A percentile compares a stretch with the other conserved stretches of the same genome.
Evolutionary conservation across 371 early-diverging fungal species (phyloP).

Genomic region (Dichotomocladium elegans): DNA sequence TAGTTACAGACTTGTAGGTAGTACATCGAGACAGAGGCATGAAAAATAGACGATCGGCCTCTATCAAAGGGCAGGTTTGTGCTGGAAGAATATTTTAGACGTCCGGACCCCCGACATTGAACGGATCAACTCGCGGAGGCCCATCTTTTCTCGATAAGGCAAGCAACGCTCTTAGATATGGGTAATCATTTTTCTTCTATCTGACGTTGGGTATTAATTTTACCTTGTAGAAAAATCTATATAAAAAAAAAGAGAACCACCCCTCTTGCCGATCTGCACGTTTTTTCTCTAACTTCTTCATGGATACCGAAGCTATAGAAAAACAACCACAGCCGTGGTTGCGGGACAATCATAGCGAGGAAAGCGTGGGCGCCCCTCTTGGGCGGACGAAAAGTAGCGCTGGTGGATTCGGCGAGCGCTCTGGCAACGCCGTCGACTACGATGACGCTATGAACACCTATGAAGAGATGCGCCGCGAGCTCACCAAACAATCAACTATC

Average conservation of each 20-base stretch:
- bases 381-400: slow-evolving; percentile 10
- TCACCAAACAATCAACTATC: slow-evolving; percentile 40
- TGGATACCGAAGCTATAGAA: slow-evolving; percentile 11
- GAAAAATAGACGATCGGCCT: too few species aligned
- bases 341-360: slow-evolving; percentile 2
- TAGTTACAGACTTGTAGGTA: too few species aligned
- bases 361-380: slow-evolving; percentile 7
- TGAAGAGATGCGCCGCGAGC: slow-evolving; percentile 43
- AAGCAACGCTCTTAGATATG: background rate
- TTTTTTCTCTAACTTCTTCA: background rate
- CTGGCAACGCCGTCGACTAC: slow-evolving; percentile 43
- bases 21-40: too few species aligned
- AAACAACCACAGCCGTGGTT: slow-evolving; percentile 11
- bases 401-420: slow-evolving; percentile 34
- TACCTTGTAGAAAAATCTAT: too few species aligned
- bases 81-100: too few species aligned
- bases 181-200: slow-evolving; percentile 12
- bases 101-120: too few species aligned
- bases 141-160: too few species aligned
- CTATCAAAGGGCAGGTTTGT: too few species aligned
- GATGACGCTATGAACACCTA: slow-evolving; percentile 39
- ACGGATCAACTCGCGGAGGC: too few species aligned
- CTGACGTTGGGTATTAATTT: too few species aligned
- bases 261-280: too few species aligned
- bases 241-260: too few species aligned